Evolutionary conservation across 352 stramenopile species (phyloP).

Genomic region (Pythium dissimile): DNA sequence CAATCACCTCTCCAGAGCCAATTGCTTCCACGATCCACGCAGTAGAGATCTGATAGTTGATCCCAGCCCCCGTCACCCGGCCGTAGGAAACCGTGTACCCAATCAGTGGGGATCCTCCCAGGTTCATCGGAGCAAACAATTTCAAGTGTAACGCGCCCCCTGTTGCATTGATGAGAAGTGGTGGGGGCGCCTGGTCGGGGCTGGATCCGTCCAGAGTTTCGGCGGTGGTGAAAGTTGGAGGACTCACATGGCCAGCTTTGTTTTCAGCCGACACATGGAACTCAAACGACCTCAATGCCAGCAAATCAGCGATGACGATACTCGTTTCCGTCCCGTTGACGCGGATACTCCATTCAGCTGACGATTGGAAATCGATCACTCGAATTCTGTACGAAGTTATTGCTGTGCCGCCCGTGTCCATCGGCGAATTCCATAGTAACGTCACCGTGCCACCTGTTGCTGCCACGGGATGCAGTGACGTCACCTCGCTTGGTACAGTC

Average conservation of each 20-base stretch:
- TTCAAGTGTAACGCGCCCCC: conserved; percentile 40
- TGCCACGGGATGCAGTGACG: conserved; percentile 4
- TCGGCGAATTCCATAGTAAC: conserved; percentile 28
- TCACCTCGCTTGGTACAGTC: conserved; percentile 21
- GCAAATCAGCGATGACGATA: conserved; percentile 24
- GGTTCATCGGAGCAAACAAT: conserved; percentile 33
- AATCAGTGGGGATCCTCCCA: conserved; percentile 28
- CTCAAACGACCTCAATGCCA: conserved; percentile 20
- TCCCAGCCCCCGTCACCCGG: conserved; percentile 14
- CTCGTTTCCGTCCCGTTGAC: conserved; percentile 5
- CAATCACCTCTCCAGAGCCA: neutral
- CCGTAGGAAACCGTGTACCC: conserved; percentile 31
- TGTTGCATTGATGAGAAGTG: conserved; percentile 32
- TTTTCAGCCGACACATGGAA: conserved; percentile 35
- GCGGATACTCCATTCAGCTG: conserved; percentile 4
- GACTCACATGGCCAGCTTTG: conserved; percentile 12
- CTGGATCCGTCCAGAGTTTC: conserved; percentile 13
- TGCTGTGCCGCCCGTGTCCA: conserved; percentile 28
- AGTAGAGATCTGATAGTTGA: conserved; percentile 4
- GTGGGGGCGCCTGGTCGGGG: conserved; percentile 24
- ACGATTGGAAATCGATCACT: conserved; percentile 12
- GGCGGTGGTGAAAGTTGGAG: neutral
- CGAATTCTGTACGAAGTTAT: conserved; percentile 27
- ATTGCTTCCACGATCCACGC: neutral
- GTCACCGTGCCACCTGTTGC: conserved; percentile 26